Percentiles rank a stretch among this genome's conserved stretches.
Conservation (phyloP, 352 stramenopile genomes). For the Globisporangium lucens region DNA sequence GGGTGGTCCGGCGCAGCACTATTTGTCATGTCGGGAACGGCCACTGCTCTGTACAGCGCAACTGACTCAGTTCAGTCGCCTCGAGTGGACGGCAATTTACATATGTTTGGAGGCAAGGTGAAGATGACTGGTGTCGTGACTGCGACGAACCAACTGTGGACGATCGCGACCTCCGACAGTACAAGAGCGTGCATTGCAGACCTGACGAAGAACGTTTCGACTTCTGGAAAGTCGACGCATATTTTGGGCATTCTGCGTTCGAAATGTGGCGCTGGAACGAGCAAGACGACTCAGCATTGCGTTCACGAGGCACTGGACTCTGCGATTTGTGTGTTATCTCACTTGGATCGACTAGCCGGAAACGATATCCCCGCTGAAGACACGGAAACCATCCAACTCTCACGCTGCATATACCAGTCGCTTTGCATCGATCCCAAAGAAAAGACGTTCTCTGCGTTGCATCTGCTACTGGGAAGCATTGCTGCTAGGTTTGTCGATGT, state of each 20-base stretch:
- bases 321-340: slow-evolving; percentile 68
- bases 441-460: slow-evolving; percentile 62
- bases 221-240: slow-evolving; percentile 45
- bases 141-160: slow-evolving; percentile 19
- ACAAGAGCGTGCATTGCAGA: slow-evolving; percentile 42
- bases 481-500: slow-evolving; percentile 25
- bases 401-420: slow-evolving; percentile 66
- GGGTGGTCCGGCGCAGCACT: slow-evolving; percentile 45
- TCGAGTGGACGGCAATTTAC: slow-evolving; percentile 24
- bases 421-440: slow-evolving; percentile 81
- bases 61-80: slow-evolving; percentile 29
- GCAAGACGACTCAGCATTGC: slow-evolving; percentile 43
- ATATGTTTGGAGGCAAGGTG: slow-evolving; percentile 44
- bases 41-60: slow-evolving; percentile 43
- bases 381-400: slow-evolving; percentile 73
- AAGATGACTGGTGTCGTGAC: slow-evolving; percentile 23
- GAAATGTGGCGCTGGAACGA: slow-evolving; percentile 32
- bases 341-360: slow-evolving; percentile 75
- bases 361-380: slow-evolving; percentile 77
- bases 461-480: slow-evolving; percentile 48
- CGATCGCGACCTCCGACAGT: slow-evolving; percentile 36
- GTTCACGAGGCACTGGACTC: slow-evolving; percentile 48
- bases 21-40: slow-evolving; percentile 38
- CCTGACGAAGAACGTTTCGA: slow-evolving; percentile 48
- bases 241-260: slow-evolving; percentile 47